Conservation (phyloP, 2,329 filamentous ascomycete genomes). For the Pseudocercospora fuligena region DNA sequence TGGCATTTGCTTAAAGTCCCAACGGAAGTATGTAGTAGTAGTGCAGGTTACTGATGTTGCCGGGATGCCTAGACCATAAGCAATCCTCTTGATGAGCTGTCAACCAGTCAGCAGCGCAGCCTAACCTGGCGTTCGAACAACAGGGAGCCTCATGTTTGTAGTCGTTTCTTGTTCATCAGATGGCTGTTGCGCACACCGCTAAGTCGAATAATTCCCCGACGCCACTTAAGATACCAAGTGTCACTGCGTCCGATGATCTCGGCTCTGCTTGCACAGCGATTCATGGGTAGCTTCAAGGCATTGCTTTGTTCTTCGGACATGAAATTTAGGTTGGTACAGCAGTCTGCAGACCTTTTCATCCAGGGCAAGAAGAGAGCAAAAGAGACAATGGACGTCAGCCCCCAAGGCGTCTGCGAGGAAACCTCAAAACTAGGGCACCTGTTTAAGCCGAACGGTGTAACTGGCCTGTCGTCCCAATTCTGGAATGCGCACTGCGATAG, state of each 20-base stretch:
- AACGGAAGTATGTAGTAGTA: background rate
- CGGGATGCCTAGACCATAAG: background rate
- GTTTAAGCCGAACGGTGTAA: constrained; percentile 7
- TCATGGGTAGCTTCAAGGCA: constrained; percentile 4
- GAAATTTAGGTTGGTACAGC: background rate
- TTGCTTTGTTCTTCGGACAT: background rate
- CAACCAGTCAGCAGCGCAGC: background rate
- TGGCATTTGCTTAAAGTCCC: background rate
- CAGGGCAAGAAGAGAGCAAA: background rate
- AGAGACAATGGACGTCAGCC: constrained; percentile 1
- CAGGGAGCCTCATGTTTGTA: constrained; percentile 6
- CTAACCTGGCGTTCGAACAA: background rate
- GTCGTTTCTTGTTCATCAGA: background rate
- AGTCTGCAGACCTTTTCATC: background rate
- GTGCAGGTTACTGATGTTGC: background rate
- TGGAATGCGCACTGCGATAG: constrained; percentile 4
- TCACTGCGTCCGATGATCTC: background rate
- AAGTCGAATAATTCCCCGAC: background rate
- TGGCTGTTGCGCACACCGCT: constrained; percentile 2
- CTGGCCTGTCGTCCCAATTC: constrained; percentile 8
- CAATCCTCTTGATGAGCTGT: constrained; percentile 1
- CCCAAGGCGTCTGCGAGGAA: constrained; percentile 1
- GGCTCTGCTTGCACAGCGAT: background rate
- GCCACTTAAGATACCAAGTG: background rate
- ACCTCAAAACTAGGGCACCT: background rate